Conservation (phyloP, 768 basidiomycete species). For the Strobilomyces dryophilus region DNA sequence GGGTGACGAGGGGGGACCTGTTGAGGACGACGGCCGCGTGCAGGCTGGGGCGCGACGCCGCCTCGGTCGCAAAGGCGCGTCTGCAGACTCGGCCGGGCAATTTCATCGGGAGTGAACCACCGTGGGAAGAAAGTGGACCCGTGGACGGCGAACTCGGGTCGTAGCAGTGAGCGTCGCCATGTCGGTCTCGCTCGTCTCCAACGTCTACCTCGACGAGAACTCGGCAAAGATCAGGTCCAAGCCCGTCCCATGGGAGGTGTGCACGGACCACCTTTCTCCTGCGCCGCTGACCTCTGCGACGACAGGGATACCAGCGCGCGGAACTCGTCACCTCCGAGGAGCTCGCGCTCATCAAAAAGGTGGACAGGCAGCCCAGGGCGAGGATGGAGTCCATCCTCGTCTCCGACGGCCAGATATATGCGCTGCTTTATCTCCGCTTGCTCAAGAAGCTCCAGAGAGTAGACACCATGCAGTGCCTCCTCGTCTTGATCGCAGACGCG, state of each 20-base stretch:
- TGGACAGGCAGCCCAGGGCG: slow-evolving; percentile 74
- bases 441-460: slow-evolving; percentile 82
- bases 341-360: slow-evolving; percentile 81
- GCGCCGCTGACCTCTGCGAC: slow-evolving; percentile 11
- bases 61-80: slow-evolving; percentile 46
- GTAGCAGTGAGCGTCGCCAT: slow-evolving; percentile 32
- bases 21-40: slow-evolving; percentile 71
- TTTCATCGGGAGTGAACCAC: not conserved
- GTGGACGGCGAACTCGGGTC: no score
- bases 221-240: slow-evolving; percentile 87
- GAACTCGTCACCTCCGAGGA: slow-evolving; percentile 87
- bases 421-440: slow-evolving; percentile 83
- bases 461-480: slow-evolving; percentile 84
- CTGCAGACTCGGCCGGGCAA: slow-evolving; percentile 5
- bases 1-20: slow-evolving; percentile 72
- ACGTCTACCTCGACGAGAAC: slow-evolving; percentile 80
- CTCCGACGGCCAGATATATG: slow-evolving; percentile 80
- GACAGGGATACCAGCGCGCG: slow-evolving; percentile 91
- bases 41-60: slow-evolving; percentile 35
- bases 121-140: slow-evolving; percentile 32
- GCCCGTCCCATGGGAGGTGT: slow-evolving; percentile 95
- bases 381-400: slow-evolving; percentile 74
- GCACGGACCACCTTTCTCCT: not conserved
- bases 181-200: slow-evolving; percentile 76
- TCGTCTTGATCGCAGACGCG: slow-evolving; percentile 87